Evolutionary conservation across 2,329 filamentous ascomycete species (phyloP), one percentile per base, ranked within the genome.

Genomic region (Sarocladiaceae sp.): DNA sequence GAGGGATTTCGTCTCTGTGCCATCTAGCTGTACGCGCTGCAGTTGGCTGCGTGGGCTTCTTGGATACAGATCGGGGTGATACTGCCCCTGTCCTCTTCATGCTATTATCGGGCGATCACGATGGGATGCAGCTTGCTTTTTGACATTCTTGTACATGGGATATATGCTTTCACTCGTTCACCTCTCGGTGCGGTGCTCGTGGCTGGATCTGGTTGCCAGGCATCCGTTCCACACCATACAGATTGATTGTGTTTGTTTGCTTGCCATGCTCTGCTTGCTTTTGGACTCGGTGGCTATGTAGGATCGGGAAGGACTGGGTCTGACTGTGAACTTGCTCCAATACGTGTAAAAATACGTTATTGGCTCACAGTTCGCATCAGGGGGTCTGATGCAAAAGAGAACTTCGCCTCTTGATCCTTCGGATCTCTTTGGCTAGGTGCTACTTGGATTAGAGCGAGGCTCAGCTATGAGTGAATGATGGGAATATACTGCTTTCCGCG

Each of bases 401-500:
- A n/a, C n/a, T n/a, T n/a, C n/a, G 22, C 3, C 11, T 4, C 40
- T 44, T 44, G 40, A 23, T n/a, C 23, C 7, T n/a, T n/a, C 28
- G 40, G n/a, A 40, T 26, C 11, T 26, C 22, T 26, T 12, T 26
- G 23, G 23, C 22, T n/a, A 26, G 26, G 44, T 12, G 26, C 26
- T 48, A 28, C 11, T 33, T 18, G 8, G 26, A 13, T 20, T 48
- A 48, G 44, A 48, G 40, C 23, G 28, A 48, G 44, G n/a, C 4
- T 33, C 44, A 29, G 44, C 28, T 48, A 48, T 48, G 44, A 48
- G 44, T 48, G 44, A 48, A 48, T 33, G 44, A 48, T 48, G 44
- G 44, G 44, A 48, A 48, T 48, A 48, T 31, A 33, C 17, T 48
- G 44, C n/a, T 48, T 48, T 48, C 22, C 23, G 44, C 44, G 25